phyloP scores from a whole-genome alignment of 1,284 basidiomycete genomes.

The Leccinum subrobustum region DNA sequence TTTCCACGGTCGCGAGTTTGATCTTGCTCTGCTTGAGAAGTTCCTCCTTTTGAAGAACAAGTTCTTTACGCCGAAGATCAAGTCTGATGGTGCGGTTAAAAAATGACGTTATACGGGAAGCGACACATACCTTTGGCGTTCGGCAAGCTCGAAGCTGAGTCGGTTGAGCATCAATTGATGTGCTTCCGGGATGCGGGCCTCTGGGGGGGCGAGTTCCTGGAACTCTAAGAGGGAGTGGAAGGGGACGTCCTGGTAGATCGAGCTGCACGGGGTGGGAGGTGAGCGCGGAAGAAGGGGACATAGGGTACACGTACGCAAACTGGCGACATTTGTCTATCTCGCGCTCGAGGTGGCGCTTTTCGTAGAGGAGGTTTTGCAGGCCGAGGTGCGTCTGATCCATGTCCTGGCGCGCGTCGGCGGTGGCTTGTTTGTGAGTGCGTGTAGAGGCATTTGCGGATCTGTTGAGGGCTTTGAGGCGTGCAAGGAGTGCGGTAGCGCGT shows the following conservation, averaged over 20 bases:
- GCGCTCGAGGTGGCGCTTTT: conserved; percentile 79
- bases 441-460: conserved; percentile 69
- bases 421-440: conserved; percentile 66
- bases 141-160: conserved; percentile 76
- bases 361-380: conserved; percentile 79
- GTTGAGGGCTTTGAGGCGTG: conserved; percentile 72
- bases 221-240: conserved; percentile 69
- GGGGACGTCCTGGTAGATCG: conserved; percentile 79
- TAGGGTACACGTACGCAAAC: conserved; percentile 66
- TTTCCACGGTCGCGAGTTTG: conserved; percentile 66
- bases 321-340: conserved; percentile 86
- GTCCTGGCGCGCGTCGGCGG: conserved; percentile 69
- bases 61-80: conserved; percentile 63
- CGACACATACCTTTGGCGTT: conserved; percentile 65
- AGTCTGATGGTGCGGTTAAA: conserved; percentile 43
- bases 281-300: not conserved
- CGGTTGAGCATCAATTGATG: conserved; percentile 82
- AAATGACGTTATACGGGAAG: conserved; percentile 6
- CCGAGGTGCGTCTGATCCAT: conserved; percentile 83
- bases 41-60: conserved; percentile 65
- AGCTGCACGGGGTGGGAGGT: conserved; percentile 40
- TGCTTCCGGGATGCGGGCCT: conserved; percentile 59
- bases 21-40: conserved; percentile 70
- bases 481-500: conserved; percentile 69
- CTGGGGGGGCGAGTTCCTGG: conserved; percentile 60